Evolutionary conservation across 2,329 filamentous ascomycete species (phyloP).

Genomic region (Ilyonectria mors-panacis): DNA sequence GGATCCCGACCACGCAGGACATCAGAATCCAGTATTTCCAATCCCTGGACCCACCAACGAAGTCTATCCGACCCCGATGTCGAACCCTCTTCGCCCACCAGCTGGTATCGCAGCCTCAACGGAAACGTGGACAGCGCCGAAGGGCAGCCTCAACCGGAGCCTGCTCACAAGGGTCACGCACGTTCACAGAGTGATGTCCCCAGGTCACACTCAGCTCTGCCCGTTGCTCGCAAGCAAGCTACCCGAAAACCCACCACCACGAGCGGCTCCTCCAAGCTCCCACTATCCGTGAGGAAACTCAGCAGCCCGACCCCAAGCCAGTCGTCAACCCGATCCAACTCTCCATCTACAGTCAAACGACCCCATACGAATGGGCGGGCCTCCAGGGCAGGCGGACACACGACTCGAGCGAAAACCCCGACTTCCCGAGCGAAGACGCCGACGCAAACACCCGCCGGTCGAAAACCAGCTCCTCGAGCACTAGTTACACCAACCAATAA

Average conservation of each 20-base stretch:
- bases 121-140: slow-evolving; percentile 46
- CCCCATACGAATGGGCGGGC: slow-evolving; percentile 58
- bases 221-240: slow-evolving; percentile 52
- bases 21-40: slow-evolving; percentile 79
- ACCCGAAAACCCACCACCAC: slow-evolving; percentile 41
- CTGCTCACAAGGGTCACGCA: slow-evolving; percentile 54
- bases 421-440: slow-evolving; percentile 62
- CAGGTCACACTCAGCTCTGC: slow-evolving; percentile 51
- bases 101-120: slow-evolving; percentile 70
- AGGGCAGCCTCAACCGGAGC: slow-evolving; percentile 38
- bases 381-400: slow-evolving; percentile 55
- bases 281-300: slow-evolving; percentile 62
- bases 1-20: slow-evolving; percentile 70
- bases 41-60: slow-evolving; percentile 64
- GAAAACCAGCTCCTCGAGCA: slow-evolving; percentile 59
- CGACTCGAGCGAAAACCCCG: slow-evolving; percentile 58
- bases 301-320: slow-evolving; percentile 64
- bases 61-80: slow-evolving; percentile 70
- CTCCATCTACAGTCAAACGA: slow-evolving; percentile 64
- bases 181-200: slow-evolving; percentile 75
- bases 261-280: slow-evolving; percentile 59
- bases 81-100: slow-evolving; percentile 76
- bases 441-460: slow-evolving; percentile 52
- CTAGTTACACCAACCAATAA: slow-evolving; percentile 66
- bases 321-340: slow-evolving; percentile 69